Evolutionary conservation across 139 green algal species (phyloP), one percentile per base, ranked within the genome.

Genomic region (Astrephomene gubernaculifera): DNA sequence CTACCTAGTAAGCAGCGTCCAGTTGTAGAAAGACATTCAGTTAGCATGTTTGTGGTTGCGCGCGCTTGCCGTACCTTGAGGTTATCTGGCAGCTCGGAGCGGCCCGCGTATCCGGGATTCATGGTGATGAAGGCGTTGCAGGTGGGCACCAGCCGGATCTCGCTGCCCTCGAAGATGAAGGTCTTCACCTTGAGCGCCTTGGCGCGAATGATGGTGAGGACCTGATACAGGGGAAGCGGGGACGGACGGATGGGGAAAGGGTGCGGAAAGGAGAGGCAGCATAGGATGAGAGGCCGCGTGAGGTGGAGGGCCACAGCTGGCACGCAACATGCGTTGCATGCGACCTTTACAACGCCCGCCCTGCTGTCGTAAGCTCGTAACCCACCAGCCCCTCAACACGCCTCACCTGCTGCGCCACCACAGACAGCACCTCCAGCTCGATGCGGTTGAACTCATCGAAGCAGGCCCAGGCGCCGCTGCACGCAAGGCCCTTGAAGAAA

Each of bases 391-490:
- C n/a, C n/a, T n/a, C n/a, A n/a, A n/a, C n/a, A n/a, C n/a, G n/a
- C n/a, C 85, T 7, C 86, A 90, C 86, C 88, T 95, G 92, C 87
- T 95, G 92, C 21, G 92, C 92, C 73, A 93, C 90, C 73, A 95
- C 92, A 5, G 89, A 93, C 25, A 95, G 89, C 86, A 95, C 92
- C 90, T 96, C 94, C 70, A 96, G 87, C 81, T 96, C 93, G 71
- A 96, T 96, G 71, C 89, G 89, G 89, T 96, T 96, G 91, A 96
- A 96, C 87, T 96, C 93, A 57, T 96, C 93, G 82, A 96, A 96
- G 92, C 94, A 96, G 0, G 93, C 92, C 94, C 94, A 96, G 19
- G 94, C 92, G 65, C 94, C 94, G 33, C 81, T 87, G 73, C 90
- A 93, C 1, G 94, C 94, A 52, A 96, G 90, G 22, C 94, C 94